Conservation (phyloP, 2,329 filamentous ascomycete species). For the Colletotrichum lentis region DNA sequence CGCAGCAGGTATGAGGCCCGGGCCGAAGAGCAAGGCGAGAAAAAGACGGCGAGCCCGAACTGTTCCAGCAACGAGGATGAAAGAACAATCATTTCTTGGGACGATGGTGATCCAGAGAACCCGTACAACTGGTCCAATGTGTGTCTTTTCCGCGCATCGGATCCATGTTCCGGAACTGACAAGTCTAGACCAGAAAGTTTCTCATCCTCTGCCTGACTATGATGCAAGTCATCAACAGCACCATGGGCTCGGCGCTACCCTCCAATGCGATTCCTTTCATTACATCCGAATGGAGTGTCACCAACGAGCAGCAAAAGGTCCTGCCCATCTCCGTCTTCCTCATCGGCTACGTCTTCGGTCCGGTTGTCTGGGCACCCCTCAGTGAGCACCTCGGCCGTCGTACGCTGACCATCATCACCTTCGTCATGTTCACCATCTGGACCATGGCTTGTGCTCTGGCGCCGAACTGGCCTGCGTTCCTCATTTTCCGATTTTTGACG, state of each 20-base stretch:
- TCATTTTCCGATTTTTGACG: constrained; percentile 63
- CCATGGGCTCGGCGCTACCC: constrained; percentile 70
- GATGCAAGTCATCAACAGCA: constrained; percentile 71
- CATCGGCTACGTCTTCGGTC: constrained; percentile 69
- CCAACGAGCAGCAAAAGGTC: constrained; percentile 54
- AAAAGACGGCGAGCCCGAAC: constrained; percentile 8
- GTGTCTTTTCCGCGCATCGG: constrained; percentile 26
- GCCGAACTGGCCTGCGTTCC: constrained; percentile 60
- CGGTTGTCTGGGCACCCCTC: constrained; percentile 70
- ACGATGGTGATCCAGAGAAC: constrained; percentile 58
- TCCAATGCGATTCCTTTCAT: constrained; percentile 70
- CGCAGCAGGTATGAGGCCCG: constrained; percentile 46
- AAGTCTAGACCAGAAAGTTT: constrained; percentile 61
- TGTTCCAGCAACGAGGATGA: constrained; percentile 45
- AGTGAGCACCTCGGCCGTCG: constrained; percentile 71
- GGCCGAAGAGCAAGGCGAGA: constrained; percentile 49
- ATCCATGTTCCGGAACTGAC: neutral
- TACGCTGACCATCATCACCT: constrained; percentile 55
- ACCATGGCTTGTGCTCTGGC: constrained; percentile 65
- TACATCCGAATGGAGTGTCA: constrained; percentile 63
- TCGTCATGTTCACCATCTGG: constrained; percentile 58
- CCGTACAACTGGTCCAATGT: constrained; percentile 61
- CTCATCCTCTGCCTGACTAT: constrained; percentile 64
- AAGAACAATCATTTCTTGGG: constrained; percentile 49
- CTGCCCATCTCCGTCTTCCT: constrained; percentile 71